Conservation (phyloP, 192 early-diverging fungal genomes). For the Gamsiella multidivaricata region DNA sequence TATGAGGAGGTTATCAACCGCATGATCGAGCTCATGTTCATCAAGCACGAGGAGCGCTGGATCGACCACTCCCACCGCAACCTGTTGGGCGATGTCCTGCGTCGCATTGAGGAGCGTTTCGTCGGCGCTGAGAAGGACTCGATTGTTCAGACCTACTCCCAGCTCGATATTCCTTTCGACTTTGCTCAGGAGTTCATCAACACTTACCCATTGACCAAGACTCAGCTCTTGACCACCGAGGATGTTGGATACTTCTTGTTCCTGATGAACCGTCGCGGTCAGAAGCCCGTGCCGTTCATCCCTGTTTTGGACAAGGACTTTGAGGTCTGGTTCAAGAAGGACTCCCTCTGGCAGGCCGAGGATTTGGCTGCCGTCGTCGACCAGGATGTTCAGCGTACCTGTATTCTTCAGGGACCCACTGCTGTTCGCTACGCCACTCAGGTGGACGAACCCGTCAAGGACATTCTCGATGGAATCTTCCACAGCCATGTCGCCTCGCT, state of each 20-base stretch:
- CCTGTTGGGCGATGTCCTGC: conserved; percentile 82
- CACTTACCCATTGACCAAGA: conserved; percentile 72
- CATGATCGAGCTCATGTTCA: conserved; percentile 84
- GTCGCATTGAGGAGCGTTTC: conserved; percentile 92
- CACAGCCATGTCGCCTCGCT: conserved; percentile 79
- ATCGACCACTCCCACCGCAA: conserved; percentile 77
- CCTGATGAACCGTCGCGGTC: conserved; percentile 77
- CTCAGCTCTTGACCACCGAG: conserved; percentile 84
- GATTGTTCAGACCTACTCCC: conserved; percentile 70
- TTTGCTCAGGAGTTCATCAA: conserved; percentile 77
- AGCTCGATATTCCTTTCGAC: conserved; percentile 71
- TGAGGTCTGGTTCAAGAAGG: conserved; percentile 91
- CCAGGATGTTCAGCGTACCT: conserved; percentile 84
- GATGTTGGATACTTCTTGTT: conserved; percentile 87
- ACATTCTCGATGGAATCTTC: conserved; percentile 89
- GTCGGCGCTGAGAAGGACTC: conserved; percentile 65
- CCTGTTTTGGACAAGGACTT: conserved; percentile 89
- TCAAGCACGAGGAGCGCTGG: conserved; percentile 80
- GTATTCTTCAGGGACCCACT: conserved; percentile 91
- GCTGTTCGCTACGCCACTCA: conserved; percentile 78
- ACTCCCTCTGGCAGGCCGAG: conserved; percentile 91
- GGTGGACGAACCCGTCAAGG: conserved; percentile 88
- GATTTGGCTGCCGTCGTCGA: conserved; percentile 85
- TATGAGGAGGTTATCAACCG: conserved; percentile 89
- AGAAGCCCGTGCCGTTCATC: conserved; percentile 93